These are phyloP conservation scores for Xylaria sp. DNA, from an alignment of 2,329 filamentous ascomycete species.

Conservation along the genomic window DNA sequence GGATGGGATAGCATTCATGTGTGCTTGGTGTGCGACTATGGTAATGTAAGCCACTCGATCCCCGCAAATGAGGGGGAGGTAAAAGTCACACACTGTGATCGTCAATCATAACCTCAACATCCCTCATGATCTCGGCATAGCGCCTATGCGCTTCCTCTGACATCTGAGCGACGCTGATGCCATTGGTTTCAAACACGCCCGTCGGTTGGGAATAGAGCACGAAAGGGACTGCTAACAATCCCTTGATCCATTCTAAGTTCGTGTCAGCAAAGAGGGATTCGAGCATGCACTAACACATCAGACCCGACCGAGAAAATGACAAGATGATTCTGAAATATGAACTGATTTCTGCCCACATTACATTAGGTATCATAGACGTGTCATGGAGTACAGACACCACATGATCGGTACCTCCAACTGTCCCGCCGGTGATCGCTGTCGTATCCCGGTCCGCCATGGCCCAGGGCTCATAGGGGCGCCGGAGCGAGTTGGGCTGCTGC, in stretches of 20 bases:
- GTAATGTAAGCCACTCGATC: constrained; percentile 27
- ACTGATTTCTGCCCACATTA: constrained; percentile 16
- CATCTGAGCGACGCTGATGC: constrained; percentile 74
- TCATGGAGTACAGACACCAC: constrained; percentile 15
- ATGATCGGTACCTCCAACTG: constrained; percentile 3
- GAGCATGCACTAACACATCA: background rate
- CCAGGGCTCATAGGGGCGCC: constrained; percentile 4
- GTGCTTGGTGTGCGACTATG: constrained; percentile 76
- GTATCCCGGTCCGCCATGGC: constrained; percentile 1
- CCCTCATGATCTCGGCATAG: constrained; percentile 94
- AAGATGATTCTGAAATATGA: background rate
- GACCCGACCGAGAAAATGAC: background rate
- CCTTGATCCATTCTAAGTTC: constrained; percentile 90
- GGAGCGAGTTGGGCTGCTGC: background rate
- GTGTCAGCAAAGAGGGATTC: constrained; percentile 28
- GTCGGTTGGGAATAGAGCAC: constrained; percentile 96
- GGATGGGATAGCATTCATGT: constrained; percentile 75
- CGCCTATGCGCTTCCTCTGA: constrained; percentile 84
- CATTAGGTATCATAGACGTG: constrained; percentile 3
- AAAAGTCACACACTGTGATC: constrained; percentile 78
- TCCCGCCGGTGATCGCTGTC: background rate
- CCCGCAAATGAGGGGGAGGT: constrained; percentile 13
- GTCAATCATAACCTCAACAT: constrained; percentile 90
- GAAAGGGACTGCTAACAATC: constrained; percentile 91
- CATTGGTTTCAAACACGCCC: constrained; percentile 79